Evolutionary conservation across 345 rosid species (phyloP).

Genomic region (Adansonia digitata): DNA sequence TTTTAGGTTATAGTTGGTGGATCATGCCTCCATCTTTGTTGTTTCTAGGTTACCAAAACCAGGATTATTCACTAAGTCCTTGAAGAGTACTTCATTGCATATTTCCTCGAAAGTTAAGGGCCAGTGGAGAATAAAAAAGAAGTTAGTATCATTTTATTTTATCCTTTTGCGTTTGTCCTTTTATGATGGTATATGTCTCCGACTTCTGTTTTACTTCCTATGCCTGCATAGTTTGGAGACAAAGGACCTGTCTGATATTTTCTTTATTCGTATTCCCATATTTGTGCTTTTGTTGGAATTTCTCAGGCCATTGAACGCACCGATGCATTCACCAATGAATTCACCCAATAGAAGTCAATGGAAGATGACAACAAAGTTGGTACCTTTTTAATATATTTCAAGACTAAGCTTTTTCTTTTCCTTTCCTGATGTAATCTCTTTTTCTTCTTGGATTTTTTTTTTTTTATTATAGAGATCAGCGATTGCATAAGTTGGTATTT

Average conservation of each 20-base stretch:
- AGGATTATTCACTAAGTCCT: conserved; percentile 26
- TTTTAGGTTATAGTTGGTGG: not conserved
- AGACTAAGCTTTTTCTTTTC: conserved; percentile 12
- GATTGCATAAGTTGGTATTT: conserved; percentile 82
- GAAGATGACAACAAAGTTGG: conserved; percentile 37
- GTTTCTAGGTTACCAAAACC: conserved; percentile 44
- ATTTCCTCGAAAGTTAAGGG: conserved; percentile 31
- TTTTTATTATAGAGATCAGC: conserved; percentile 58
- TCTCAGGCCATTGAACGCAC: conserved; percentile 13
- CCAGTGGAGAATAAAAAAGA: conserved; percentile 20
- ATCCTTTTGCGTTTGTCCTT: not conserved
- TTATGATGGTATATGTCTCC: not conserved
- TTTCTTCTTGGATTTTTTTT: conserved; percentile 3
- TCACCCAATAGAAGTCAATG: conserved; percentile 11
- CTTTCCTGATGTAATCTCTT: conserved; percentile 11
- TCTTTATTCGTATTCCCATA: not conserved
- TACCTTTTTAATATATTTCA: conserved; percentile 21
- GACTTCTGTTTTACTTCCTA: not conserved
- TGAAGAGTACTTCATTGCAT: conserved; percentile 29
- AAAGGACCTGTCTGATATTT: not conserved
- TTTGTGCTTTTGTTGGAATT: not conserved
- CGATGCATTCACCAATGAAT: not conserved
- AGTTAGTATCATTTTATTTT: conserved; percentile 12
- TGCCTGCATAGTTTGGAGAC: not conserved
- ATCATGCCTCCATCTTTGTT: conserved; percentile 8